Evolutionary conservation across 75 land plant genomes (phyloP).

Genomic region (Pinus taeda): DNA sequence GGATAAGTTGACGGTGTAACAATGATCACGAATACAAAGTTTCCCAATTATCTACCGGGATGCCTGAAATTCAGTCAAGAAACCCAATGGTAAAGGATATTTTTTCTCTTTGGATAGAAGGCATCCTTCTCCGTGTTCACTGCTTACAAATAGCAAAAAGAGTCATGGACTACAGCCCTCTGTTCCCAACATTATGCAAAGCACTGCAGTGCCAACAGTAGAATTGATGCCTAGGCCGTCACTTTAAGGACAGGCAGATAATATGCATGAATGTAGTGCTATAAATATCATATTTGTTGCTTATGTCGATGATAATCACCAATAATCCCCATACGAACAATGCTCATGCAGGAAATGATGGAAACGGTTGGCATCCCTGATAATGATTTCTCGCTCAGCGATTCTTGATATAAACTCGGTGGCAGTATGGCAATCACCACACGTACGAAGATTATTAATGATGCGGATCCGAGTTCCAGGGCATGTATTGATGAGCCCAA

Average conservation of each 20-base stretch:
- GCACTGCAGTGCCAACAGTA: background rate
- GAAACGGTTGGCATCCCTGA: slow-evolving; percentile 20
- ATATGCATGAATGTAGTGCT: background rate
- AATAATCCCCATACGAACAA: slow-evolving; percentile 13
- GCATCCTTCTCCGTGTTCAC: too few species aligned
- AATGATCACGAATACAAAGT: too few species aligned
- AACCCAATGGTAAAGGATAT: too few species aligned
- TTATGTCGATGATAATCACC: background rate
- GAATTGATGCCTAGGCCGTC: background rate
- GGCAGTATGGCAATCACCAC: slow-evolving; percentile 4
- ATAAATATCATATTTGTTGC: background rate
- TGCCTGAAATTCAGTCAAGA: too few species aligned
- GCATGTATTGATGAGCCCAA: slow-evolving; percentile 25
- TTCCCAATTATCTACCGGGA: too few species aligned
- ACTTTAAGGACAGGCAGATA: too few species aligned
- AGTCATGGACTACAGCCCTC: too few species aligned
- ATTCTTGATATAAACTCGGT: background rate
- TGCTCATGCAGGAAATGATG: slow-evolving; percentile 23
- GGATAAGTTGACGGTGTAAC: too few species aligned
- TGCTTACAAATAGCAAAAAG: too few species aligned
- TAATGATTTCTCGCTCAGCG: slow-evolving; percentile 8
- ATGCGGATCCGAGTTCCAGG: background rate
- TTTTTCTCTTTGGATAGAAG: too few species aligned
- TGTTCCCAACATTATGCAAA: background rate
- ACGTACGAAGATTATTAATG: background rate